phyloP scores from a whole-genome alignment of 2,329 filamentous ascomycete genomes.

The Beauveria sp. region DNA sequence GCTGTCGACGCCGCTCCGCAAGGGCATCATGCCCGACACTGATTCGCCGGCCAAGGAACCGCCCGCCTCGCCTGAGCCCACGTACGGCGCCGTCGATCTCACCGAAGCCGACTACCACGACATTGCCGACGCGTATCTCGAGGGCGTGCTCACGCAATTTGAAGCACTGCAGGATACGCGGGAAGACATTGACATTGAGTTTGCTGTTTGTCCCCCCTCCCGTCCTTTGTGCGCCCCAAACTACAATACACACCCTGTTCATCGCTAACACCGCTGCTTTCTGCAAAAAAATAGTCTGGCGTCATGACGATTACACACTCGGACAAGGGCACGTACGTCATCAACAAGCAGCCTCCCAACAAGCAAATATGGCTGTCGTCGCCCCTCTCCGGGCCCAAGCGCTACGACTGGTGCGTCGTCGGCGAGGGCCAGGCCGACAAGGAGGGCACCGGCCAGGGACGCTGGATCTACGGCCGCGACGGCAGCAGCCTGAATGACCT shows the following conservation, averaged over 20 bases:
- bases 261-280: constrained; percentile 12
- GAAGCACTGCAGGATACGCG: constrained; percentile 68
- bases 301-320: constrained; percentile 71
- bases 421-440: constrained; percentile 67
- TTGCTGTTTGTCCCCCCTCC: constrained; percentile 53
- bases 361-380: constrained; percentile 96
- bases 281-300: constrained; percentile 53
- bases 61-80: constrained; percentile 28
- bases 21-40: constrained; percentile 52
- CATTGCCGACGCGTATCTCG: constrained; percentile 67
- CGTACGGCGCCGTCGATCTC: constrained; percentile 51
- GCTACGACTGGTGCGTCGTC: constrained; percentile 78
- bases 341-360: constrained; percentile 98
- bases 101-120: constrained; percentile 67
- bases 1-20: constrained; percentile 25
- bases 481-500: constrained; percentile 67
- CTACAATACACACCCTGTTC: neutral
- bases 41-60: constrained; percentile 42
- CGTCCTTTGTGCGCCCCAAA: neutral
- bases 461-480: constrained; percentile 86
- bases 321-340: constrained; percentile 71
- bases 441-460: constrained; percentile 63
- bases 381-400: constrained; percentile 83
- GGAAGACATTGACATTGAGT: constrained; percentile 81
- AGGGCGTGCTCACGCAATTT: constrained; percentile 46